Base-by-base conservation (phyloP, 768 basidiomycete genomes). In the Suillus bovinus region DNA sequence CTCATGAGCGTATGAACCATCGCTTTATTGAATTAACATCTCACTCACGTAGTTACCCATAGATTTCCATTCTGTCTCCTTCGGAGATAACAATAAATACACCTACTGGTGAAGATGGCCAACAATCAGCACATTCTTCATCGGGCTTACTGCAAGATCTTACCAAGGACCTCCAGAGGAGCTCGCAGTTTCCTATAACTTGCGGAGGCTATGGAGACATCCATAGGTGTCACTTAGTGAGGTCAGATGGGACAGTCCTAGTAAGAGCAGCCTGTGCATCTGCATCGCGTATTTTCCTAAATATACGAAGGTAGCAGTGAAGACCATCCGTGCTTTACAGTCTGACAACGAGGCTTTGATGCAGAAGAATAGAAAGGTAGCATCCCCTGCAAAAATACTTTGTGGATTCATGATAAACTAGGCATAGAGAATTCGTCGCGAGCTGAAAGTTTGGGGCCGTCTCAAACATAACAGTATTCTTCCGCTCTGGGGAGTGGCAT, bases 361-460 rank as follows among this genome's bases (percentile, higher is more conserved):
- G 17, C 38, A 6, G 38, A 61, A 39, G 42, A 61, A 41, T 54
- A 33, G 11, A 11, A 63, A 56, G 71, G 72, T 0, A 44, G 11
- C 11, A 5, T 31, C 5, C 10, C 29, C 16, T 17, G 24, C 17
- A 14, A 60, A 7, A 24, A 47, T 52, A 27, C 29, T 53, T 6
- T 33, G 6, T 7, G 22, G 24, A 53, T 34, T 9, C 4, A 20
- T 24, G 22, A 24, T 22, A 27, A 54, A 24, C 13, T 55, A 5
- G 5, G 17, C 50, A 2, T 39, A 71, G 70, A 44, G 70, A 27
- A 50, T 71, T 14, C 62, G 62, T 36, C 67, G 68, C 17, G 70
- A 71, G 54, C 59, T 72, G 42, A 63, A 59, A 24, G 68, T 71
- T n/a, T 72, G 71, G 71, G 58, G 55, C 22, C 33, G 58, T 29